Base-by-base conservation (phyloP, 108 stramenopile genomes). In the Seminavis robusta region DNA sequence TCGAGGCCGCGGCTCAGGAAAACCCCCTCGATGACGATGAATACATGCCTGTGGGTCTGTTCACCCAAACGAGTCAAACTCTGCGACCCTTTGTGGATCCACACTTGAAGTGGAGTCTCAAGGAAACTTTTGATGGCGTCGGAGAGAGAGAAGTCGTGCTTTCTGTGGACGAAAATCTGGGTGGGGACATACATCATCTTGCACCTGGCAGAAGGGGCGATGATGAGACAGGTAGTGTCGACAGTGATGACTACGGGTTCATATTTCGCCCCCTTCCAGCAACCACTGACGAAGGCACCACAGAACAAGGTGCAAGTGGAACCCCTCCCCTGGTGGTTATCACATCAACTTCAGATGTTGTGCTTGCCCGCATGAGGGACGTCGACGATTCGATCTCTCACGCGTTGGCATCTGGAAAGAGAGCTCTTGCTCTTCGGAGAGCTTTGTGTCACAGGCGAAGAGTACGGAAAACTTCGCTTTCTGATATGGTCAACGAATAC, bases 201-300 rank as follows among this genome's bases (percentile, higher is more conserved):
- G 41, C 31, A 1, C 29, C n/a, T n/a, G n/a, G n/a, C n/a, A n/a
- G n/a, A n/a, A n/a, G n/a, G n/a, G n/a, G n/a, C n/a, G n/a, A 47
- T 11, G 50, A 62, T 29, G 66, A 66, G 4, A 64, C 61, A n/a
- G 62, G 51, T 8, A 73, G 77, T 30, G 65, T 73, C 5, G 74
- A 83, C 27, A 92, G 90, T 53, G 90, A 92, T 53, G 79, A 86
- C 49, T 92, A 92, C 48, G 72, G 65, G 0, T 88, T 84, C 66
- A 61, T 81, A 11, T 46, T 74, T 4, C 74, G 70, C 38, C 67
- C 78, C 1, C 43, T 72, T 6, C 34, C 50, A 20, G 20, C 61
- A 33, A 45, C 71, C 21, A 62, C 56, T 15, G 54, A 33, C 25
- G 60, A 61, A n/a, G 20, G 61, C 50, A 53, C 34, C 48, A 5